Conservation (phyloP, 441 rosid species). For the Capsella rubella region DNA sequence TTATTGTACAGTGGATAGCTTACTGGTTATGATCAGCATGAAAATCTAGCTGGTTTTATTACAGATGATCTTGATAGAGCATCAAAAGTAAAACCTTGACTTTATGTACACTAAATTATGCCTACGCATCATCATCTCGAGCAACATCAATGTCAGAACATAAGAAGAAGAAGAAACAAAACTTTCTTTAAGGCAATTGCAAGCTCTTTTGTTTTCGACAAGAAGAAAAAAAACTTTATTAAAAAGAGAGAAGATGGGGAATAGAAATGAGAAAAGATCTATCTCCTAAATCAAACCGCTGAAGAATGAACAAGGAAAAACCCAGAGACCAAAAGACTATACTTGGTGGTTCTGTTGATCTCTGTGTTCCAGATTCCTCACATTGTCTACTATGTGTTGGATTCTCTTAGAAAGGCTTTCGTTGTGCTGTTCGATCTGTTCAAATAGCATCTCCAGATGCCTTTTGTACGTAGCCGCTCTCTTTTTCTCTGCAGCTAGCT, state of each 20-base stretch:
- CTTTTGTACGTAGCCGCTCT: constrained; percentile 87
- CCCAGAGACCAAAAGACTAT: constrained; percentile 49
- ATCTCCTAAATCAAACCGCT: constrained; percentile 37
- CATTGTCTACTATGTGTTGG: constrained; percentile 76
- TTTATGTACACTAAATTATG: constrained; percentile 22
- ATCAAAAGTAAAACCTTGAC: constrained; percentile 3
- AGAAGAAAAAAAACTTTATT: constrained; percentile 7
- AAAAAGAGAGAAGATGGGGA: constrained; percentile 20
- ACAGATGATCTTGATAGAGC: constrained; percentile 15
- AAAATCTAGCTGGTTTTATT: background rate
- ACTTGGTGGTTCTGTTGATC: constrained; percentile 56
- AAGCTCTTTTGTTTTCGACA: constrained; percentile 30
- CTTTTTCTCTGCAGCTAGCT: constrained; percentile 87
- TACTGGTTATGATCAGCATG: background rate
- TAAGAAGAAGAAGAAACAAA: constrained; percentile 19
- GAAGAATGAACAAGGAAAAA: constrained; percentile 26
- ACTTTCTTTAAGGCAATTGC: constrained; percentile 23
- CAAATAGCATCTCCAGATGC: constrained; percentile 86
- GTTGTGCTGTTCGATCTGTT: constrained; percentile 90
- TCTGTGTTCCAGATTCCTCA: constrained; percentile 71
- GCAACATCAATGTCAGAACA: constrained; percentile 17
- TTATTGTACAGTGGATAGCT: background rate
- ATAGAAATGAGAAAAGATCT: constrained; percentile 25
- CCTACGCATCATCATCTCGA: constrained; percentile 6
- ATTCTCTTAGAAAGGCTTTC: constrained; percentile 83